Conservation (phyloP, 2,329 filamentous ascomycete genomes). For the Monilinia fructicola region DNA sequence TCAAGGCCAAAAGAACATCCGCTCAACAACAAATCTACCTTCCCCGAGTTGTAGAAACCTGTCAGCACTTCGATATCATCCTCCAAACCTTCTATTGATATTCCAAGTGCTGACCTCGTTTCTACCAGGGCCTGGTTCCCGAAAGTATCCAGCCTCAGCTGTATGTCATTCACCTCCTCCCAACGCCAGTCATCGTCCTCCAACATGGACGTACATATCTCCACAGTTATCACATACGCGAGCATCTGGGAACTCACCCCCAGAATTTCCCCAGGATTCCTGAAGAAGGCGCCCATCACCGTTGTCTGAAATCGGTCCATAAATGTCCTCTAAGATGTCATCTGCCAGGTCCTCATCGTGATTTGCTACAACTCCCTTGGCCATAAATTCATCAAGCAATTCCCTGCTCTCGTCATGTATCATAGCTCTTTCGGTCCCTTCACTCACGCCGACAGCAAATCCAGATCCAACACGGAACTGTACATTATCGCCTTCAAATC, state of each 20-base stretch:
- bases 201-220: not conserved
- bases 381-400: not conserved
- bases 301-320: not conserved
- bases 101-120: not conserved
- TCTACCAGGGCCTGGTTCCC: not conserved
- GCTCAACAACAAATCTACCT: too few relatives aligned
- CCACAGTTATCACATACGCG: not conserved
- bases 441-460: not conserved
- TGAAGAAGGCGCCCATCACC: not conserved
- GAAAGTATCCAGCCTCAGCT: not conserved
- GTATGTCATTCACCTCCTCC: not conserved
- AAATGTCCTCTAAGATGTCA: not conserved
- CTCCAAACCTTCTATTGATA: too few relatives aligned
- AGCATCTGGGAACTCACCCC: not conserved
- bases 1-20: not conserved
- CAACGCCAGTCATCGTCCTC: not conserved
- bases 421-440: not conserved
- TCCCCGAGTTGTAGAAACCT: too few relatives aligned
- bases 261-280: not conserved
- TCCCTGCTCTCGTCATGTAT: not conserved
- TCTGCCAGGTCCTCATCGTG: not conserved
- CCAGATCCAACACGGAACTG: not conserved
- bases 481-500: not conserved
- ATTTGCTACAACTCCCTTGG: not conserved
- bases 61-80: too few relatives aligned